Evolutionary conservation across 2,329 filamentous ascomycete species (phyloP), one percentile per base, ranked within the genome.

Genomic region (Fusarium floridanum): DNA sequence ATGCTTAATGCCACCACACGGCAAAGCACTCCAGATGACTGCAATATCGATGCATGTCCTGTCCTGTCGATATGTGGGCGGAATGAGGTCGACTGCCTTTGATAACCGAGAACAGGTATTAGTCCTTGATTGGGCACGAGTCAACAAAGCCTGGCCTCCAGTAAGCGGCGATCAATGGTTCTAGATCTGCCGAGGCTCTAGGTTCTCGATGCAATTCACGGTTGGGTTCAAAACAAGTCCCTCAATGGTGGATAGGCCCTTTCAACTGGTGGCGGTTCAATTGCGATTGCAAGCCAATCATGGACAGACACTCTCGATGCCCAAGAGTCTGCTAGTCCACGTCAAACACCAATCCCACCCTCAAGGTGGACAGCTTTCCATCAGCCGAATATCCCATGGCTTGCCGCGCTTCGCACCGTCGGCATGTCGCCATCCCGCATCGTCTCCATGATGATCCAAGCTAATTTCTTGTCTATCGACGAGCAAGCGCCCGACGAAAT

Each of bases 361-460:
- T 60, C 50, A 7, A 55, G 56, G 24, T 29, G 56, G 34, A 60
- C 50, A 60, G 8, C n/a, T 39, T 55, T 1, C 50, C 50, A 32
- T 34, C n/a, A 63, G 61, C 45, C 61, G 45, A 56, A 64, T 22
- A 56, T 64, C 10, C 34, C 14, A 57, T 62, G 56, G 72, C 55
- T 70, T 75, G 20, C 60, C 72, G 72, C 72, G 69, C 72, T 74
- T 75, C 39, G 68, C 72, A 73, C 61, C 66, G 69, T 64, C 69
- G 66, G 69, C 29, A 74, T 74, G 72, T 74, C 72, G 72, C 72
- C 72, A 74, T 74, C 55, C 66, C 70, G 72, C 61, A 64, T 34
- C 61, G 61, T 56, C 61, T 64, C 64, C 69, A 70, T 62, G 59
- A n/a, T 41, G 69, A 70, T 62, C 43, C 66, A 48, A 61, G 71